Evolutionary conservation across 768 basidiomycete genomes (phyloP).

Genomic region (Kwoniella pini): DNA sequence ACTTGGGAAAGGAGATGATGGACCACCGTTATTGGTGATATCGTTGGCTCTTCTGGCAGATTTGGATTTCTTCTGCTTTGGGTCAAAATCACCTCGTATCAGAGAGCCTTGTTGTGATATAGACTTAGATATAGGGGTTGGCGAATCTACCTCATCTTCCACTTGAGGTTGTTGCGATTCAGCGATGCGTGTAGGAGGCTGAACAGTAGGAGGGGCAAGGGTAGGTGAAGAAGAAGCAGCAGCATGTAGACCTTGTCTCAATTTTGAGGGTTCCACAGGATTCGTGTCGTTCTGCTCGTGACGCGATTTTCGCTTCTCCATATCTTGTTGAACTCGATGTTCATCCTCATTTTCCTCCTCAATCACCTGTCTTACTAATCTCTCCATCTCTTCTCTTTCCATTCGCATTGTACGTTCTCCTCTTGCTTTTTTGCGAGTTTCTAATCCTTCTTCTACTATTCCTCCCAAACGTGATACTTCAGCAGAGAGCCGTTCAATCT

Average conservation of each 20-base stretch:
- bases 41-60: slow-evolving; percentile 1
- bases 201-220: slow-evolving; percentile 31
- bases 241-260: slow-evolving; percentile 42
- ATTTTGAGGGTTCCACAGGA: slow-evolving; percentile 31
- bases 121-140: slow-evolving; percentile 16
- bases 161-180: slow-evolving; percentile 14
- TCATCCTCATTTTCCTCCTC: slow-evolving; percentile 58
- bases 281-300: slow-evolving; percentile 44
- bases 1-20: slow-evolving; percentile 64
- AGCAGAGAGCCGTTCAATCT: slow-evolving; percentile 76
- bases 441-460: slow-evolving; percentile 82
- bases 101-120: slow-evolving; percentile 7
- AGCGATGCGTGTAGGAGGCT: slow-evolving; percentile 20
- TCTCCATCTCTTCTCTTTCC: slow-evolving; percentile 36
- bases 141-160: slow-evolving; percentile 16
- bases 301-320: slow-evolving; percentile 42
- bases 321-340: slow-evolving; percentile 65
- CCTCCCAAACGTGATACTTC: slow-evolving; percentile 85
- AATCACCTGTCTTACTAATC: slow-evolving; percentile 21
- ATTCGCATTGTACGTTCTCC: slow-evolving; percentile 55
- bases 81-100: not conserved
- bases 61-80: not conserved
- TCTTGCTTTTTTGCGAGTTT: slow-evolving; percentile 65
- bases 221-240: slow-evolving; percentile 29
- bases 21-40: slow-evolving; percentile 2